phyloP scores from a whole-genome alignment of 2,329 filamentous ascomycete species.

The Gremmenia infestans region DNA sequence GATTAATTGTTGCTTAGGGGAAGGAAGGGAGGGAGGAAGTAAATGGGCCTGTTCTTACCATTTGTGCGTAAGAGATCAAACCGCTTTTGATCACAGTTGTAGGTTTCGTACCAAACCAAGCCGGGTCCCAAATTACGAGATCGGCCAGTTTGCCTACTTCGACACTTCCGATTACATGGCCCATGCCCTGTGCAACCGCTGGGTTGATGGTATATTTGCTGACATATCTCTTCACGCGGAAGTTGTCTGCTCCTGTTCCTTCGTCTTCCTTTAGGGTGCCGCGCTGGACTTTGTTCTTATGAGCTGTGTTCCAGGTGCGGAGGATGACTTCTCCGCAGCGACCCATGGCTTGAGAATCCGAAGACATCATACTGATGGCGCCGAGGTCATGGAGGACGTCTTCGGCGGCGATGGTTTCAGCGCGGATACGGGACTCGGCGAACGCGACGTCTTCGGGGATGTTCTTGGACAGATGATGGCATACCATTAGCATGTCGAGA shows the following conservation, averaged over 20 bases:
- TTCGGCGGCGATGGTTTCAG: constrained; percentile 94
- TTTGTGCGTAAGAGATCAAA: constrained; percentile 75
- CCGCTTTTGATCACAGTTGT: constrained; percentile 79
- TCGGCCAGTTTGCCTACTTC: constrained; percentile 90
- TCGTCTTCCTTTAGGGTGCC: constrained; percentile 73
- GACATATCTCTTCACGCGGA: constrained; percentile 85
- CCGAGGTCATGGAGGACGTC: constrained; percentile 93
- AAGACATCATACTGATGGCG: constrained; percentile 96
- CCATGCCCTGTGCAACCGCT: constrained; percentile 84
- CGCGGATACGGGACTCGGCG: constrained; percentile 87
- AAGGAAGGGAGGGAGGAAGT: background rate
- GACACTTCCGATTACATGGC: constrained; percentile 77
- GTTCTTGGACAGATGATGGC: constrained; percentile 86
- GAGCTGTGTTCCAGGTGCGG: constrained; percentile 93
- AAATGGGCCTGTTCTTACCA: constrained; percentile 49
- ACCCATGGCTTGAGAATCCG: constrained; percentile 94
- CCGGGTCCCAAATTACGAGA: constrained; percentile 79
- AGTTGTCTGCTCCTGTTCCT: constrained; percentile 78
- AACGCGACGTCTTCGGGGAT: constrained; percentile 96
- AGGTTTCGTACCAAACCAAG: constrained; percentile 85
- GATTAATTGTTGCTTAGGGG: constrained; percentile 2
- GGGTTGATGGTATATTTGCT: constrained; percentile 97
- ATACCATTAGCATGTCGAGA: constrained; percentile 97
- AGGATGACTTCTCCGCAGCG: constrained; percentile 90
- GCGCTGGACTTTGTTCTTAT: constrained; percentile 91